Conservation (phyloP, 768 basidiomycete genomes). For the Lenzites betulinus region DNA sequence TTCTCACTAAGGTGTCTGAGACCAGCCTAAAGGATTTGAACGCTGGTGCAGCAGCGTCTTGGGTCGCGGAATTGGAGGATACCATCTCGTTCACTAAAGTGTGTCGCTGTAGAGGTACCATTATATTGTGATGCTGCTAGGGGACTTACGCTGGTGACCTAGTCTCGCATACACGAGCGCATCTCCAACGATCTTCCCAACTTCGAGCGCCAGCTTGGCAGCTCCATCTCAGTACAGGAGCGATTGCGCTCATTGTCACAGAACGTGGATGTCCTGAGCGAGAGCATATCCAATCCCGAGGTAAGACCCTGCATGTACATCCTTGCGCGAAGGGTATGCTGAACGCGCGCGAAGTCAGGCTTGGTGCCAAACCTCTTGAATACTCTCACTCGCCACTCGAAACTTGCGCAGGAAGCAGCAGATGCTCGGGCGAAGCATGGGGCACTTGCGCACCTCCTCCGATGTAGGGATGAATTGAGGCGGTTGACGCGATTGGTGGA, state of each 20-base stretch:
- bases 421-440: constrained; percentile 54
- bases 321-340: not conserved
- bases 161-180: constrained; percentile 73
- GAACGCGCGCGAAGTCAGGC: constrained; percentile 53
- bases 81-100: constrained; percentile 77
- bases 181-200: constrained; percentile 63
- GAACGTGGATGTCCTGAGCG: constrained; percentile 54
- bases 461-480: constrained; percentile 51
- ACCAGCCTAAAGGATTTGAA: constrained; percentile 59
- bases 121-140: constrained; percentile 1
- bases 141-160: constrained; percentile 9
- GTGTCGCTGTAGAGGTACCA: constrained; percentile 12
- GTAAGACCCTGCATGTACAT: constrained; percentile 39
- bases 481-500: constrained; percentile 49
- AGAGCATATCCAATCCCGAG: constrained; percentile 57
- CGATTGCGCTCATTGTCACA: constrained; percentile 51
- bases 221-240: constrained; percentile 65
- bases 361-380: constrained; percentile 60
- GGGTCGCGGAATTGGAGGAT: constrained; percentile 72
- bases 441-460: constrained; percentile 55
- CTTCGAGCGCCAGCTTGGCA: constrained; percentile 64
- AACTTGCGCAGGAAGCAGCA: constrained; percentile 61
- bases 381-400: constrained; percentile 58
- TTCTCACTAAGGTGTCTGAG: constrained; percentile 70
- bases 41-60: constrained; percentile 62